Evolutionary conservation across 768 basidiomycete species (phyloP), one percentile per base, ranked within the genome.

Genomic region (Pleurotus ostreatus): DNA sequence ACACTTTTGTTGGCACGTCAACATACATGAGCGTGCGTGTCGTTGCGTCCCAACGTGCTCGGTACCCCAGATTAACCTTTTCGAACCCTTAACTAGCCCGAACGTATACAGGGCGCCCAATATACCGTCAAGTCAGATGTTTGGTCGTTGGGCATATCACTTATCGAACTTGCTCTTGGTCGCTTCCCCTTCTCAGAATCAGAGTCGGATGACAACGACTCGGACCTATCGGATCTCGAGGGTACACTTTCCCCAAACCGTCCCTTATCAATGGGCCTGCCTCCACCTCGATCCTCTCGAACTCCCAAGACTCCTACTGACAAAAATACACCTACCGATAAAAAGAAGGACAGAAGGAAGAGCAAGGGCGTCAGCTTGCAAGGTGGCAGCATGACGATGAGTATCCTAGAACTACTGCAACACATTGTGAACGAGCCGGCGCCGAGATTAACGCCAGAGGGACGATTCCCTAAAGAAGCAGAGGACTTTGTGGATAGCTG

Each of bases 101-200:
- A 99, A 66, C 94, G 97, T 58, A 98, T 99, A 75, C 96, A 98
- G 73, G 97, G 97, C 49, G 94, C 94, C 1, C 92, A 92, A 66
- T 98, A 99, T 70, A 94, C 94, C 25, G 96, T 99, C 71, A 98
- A 98, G 72, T 98, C 95, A 3, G 97, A 99, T 64, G 96, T 98
- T 3, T 99, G 97, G 97, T 98, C 96, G 0, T 82, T 98, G 44
- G 97, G 97, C 26, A 94, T 99, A 66, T 92, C 94, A 6, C 79
- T 99, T 47, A 95, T 98, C 69, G 97, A 99, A 74, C 85, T 99
- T 41, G 97, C 94, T 0, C 83, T 96, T 30, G 97, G 96, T 13
- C 89, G 94, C 38, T 99, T 99, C 80, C 97, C 97, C 20, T 99
- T 98, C 74, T 86, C 92, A 44, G 89, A 92, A 66, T 86, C 86